Percentiles rank a stretch among this genome's conserved stretches.
Evolutionary conservation across 2,329 filamentous ascomycete species (phyloP).

Genomic region (Fusarium paranaense): DNA sequence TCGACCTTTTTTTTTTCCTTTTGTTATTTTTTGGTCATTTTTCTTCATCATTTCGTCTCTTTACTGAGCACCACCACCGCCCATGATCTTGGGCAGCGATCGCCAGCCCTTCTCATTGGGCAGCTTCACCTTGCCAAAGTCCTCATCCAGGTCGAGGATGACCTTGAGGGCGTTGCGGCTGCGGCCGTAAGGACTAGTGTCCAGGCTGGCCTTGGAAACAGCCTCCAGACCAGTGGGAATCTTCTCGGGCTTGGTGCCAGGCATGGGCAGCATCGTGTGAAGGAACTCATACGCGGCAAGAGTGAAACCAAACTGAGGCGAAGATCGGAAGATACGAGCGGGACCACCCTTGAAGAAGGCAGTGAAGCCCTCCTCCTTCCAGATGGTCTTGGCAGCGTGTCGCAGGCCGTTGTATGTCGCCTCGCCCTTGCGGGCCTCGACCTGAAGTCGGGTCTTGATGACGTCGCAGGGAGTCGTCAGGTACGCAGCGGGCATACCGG

Average conservation of each 20-base stretch:
- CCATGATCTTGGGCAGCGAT: constrained; percentile 62
- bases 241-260: constrained; percentile 69
- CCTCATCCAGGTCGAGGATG: constrained; percentile 92
- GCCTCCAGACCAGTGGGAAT: constrained; percentile 70
- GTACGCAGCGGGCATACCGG: constrained; percentile 92
- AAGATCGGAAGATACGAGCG: constrained; percentile 93
- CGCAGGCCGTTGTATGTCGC: constrained; percentile 86
- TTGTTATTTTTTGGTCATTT: constrained; percentile 1
- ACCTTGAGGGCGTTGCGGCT: constrained; percentile 95
- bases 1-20: not conserved
- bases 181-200: constrained; percentile 64
- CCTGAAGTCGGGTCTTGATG: constrained; percentile 98
- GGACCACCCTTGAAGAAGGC: constrained; percentile 99
- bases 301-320: constrained; percentile 97
- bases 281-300: constrained; percentile 94
- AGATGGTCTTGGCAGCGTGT: constrained; percentile 86
- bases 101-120: constrained; percentile 66
- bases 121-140: constrained; percentile 83
- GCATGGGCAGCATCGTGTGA: constrained; percentile 79
- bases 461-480: constrained; percentile 98
- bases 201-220: constrained; percentile 48
- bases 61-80: constrained; percentile 50
- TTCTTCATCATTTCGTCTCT: constrained; percentile 5
- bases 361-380: constrained; percentile 89
- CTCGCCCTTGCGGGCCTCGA: constrained; percentile 96